Conservation (phyloP, 345 rosid species). For the Pelargonium nanum region DNA sequence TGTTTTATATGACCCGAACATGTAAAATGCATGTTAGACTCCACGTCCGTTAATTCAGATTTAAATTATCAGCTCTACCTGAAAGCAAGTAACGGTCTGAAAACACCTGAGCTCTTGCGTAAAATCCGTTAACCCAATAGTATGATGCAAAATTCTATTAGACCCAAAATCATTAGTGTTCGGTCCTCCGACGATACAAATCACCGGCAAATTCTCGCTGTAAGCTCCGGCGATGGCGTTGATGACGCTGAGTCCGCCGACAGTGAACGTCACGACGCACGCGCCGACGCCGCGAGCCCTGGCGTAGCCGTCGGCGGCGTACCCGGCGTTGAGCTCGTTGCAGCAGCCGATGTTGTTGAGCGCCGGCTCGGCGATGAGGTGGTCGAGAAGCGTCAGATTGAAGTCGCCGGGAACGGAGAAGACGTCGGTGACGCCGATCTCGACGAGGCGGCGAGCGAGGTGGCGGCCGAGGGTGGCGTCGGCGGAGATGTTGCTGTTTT, state of each 20-base stretch:
- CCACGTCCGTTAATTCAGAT: too few relatives aligned
- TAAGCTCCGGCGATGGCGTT: constrained; percentile 17
- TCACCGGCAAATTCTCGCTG: constrained; percentile 16
- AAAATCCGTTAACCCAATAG: constrained; percentile 18
- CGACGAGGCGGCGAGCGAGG: constrained; percentile 18
- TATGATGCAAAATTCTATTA: constrained; percentile 17
- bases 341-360: constrained; percentile 23
- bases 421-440: constrained; percentile 15
- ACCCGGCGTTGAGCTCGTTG: constrained; percentile 30
- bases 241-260: constrained; percentile 16
- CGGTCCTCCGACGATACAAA: constrained; percentile 19
- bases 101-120: constrained; percentile 17
- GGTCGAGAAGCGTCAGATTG: constrained; percentile 24
- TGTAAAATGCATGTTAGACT: too few relatives aligned
- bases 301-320: constrained; percentile 22
- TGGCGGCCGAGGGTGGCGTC: constrained; percentile 19
- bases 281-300: constrained; percentile 19
- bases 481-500: not conserved
- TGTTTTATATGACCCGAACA: too few relatives aligned
- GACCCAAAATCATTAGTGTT: constrained; percentile 16
- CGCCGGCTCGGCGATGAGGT: constrained; percentile 19
- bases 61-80: too few relatives aligned
- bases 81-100: constrained; percentile 16
- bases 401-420: constrained; percentile 21
- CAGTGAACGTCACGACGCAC: constrained; percentile 18